These are phyloP conservation scores for Raddia guianensis DNA, from an alignment of 176 grass and related monocot genomes.

Conservation along the genomic window DNA sequence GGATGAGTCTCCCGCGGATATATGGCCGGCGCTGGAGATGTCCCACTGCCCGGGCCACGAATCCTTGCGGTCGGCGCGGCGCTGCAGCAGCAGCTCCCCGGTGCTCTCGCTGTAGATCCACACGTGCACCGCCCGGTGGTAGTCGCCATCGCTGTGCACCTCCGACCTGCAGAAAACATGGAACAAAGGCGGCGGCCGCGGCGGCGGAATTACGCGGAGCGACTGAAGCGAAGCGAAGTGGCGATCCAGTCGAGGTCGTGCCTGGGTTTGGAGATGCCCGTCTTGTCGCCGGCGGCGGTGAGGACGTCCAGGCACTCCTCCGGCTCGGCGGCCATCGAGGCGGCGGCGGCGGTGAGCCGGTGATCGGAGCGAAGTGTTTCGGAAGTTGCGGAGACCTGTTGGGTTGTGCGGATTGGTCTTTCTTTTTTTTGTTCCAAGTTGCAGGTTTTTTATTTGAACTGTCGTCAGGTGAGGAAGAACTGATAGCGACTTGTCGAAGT, in stretches of 20 bases:
- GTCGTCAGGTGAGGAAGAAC: too few species aligned
- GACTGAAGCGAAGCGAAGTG: conserved; percentile 31
- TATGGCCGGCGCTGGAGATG: conserved; percentile 85
- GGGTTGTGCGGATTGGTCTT: background rate
- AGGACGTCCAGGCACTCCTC: conserved; percentile 87
- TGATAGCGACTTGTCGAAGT: too few species aligned
- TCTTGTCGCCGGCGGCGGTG: conserved; percentile 76
- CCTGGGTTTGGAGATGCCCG: conserved; percentile 85
- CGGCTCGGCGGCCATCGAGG: conserved; percentile 39
- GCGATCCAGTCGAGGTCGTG: conserved; percentile 17
- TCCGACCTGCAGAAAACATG: conserved; percentile 51
- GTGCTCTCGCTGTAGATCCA: conserved; percentile 95
- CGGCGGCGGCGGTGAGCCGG: conserved; percentile 9
- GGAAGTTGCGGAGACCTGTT: background rate
- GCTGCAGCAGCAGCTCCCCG: conserved; percentile 79
- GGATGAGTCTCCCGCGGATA: conserved; percentile 86
- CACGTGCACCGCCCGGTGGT: conserved; percentile 82
- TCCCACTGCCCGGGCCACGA: conserved; percentile 96
- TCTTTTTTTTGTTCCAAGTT: background rate
- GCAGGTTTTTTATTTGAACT: background rate
- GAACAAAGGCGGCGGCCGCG: background rate
- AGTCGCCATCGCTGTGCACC: conserved; percentile 81
- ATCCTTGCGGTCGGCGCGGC: conserved; percentile 85
- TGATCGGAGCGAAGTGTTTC: background rate
- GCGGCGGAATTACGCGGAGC: background rate